Evolutionary conservation across 306 rosid genomes (phyloP), one percentile per base, ranked within the genome.

Genomic region (Geum urbanum): DNA sequence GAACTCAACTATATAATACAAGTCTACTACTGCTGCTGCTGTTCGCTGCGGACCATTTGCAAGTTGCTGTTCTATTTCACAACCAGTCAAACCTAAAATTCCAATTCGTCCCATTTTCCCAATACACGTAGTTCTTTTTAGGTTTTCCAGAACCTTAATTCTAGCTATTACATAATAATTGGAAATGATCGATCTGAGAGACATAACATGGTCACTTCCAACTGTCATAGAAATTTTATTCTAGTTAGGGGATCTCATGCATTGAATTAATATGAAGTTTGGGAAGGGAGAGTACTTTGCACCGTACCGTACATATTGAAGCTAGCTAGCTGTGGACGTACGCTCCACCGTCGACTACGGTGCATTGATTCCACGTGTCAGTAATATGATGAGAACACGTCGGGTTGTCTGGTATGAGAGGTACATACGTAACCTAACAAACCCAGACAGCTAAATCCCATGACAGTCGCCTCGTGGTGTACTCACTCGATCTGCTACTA

Each of bases 371-470:
- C 43, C 80, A 83, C 78, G 76, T 80, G 82, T 58, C 64, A 8
- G 0, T 0, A 15, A 2, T 0, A 0, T 11, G 35, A 14, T 69
- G 18, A 40, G 45, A 10, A 66, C 82, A 80, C 87, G 84, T 66
- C 43, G 72, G 35, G 56, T 57, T 79, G 82, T 76, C 72, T 41
- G 64, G 71, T 67, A 27, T 46, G 52, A 48, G 39, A 0, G 60
- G 19, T 62, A 67, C 75, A 69, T 13, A 57, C 71, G 10, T 46
- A 65, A 24, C 62, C 74, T 4, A 52, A 80, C 44, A 20, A 32
- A 19, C 16, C 40, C 72, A 43, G 79, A 76, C 77, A 72, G 63
- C 59, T 52, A 79, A 53, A 76, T 79, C 82, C 63, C 74, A 40
- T 46, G 61, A 70, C 75, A 40, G 72, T 40, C 75, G 79, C 74